These are phyloP conservation scores for Dittrichia graveolens DNA, from an alignment of 129 eudicot species.

Conservation along the genomic window DNA sequence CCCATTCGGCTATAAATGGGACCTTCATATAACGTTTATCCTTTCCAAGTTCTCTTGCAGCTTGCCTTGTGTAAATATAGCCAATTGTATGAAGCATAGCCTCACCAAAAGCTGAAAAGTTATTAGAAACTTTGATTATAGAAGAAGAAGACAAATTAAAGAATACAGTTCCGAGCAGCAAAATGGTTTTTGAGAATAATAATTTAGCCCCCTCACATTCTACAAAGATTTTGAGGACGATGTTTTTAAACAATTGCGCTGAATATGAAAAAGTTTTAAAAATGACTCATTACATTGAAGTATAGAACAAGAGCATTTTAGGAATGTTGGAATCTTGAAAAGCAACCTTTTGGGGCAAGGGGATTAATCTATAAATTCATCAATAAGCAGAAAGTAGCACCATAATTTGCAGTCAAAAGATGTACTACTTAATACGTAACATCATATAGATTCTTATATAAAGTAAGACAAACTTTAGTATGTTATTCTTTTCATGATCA, in stretches of 20 bases:
- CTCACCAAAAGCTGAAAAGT: slow-evolving; percentile 85
- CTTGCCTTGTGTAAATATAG: slow-evolving; percentile 84
- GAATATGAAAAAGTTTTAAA: background rate
- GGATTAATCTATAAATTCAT: background rate
- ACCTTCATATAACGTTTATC: slow-evolving; percentile 77
- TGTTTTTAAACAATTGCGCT: background rate
- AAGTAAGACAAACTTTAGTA: slow-evolving; percentile 8
- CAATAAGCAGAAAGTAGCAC: background rate
- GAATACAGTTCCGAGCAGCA: background rate
- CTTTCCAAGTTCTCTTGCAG: slow-evolving; percentile 85
- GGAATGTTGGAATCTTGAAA: background rate
- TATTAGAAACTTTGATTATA: background rate
- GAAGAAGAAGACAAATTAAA: background rate
- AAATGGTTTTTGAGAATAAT: background rate
- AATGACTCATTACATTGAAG: background rate
- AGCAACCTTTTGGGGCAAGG: slow-evolving; percentile 12
- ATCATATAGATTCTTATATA: background rate
- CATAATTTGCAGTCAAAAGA: background rate
- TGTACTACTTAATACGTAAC: background rate
- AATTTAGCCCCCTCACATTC: background rate
- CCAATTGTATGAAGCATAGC: slow-evolving; percentile 91
- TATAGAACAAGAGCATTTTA: background rate
- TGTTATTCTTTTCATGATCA: background rate
- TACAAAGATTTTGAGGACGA: background rate
- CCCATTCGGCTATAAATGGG: slow-evolving; percentile 95